Conservation (phyloP, 306 rosid genomes). For the Vigna mungo region DNA sequence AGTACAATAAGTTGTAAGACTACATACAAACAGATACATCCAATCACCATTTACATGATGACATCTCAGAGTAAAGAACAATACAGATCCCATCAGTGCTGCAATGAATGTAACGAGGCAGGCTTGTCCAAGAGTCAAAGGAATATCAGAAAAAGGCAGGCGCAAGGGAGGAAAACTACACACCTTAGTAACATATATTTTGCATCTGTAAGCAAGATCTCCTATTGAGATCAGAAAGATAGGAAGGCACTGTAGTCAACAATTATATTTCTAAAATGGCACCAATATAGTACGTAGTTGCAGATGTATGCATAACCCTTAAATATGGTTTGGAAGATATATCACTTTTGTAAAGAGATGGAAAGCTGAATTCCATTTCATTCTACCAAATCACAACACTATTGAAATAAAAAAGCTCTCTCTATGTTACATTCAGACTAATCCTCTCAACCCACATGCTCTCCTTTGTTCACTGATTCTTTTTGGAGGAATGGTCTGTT, state of each 20-base stretch:
- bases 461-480: background rate
- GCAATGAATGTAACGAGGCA: slow-evolving; percentile 12
- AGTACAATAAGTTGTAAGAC: slow-evolving; percentile 3
- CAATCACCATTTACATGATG: slow-evolving; percentile 14
- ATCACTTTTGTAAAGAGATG: background rate
- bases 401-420: background rate
- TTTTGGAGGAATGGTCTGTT: background rate
- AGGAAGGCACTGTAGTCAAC: background rate
- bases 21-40: background rate
- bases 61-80: slow-evolving; percentile 17
- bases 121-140: background rate
- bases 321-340: slow-evolving; percentile 7
- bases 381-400: background rate
- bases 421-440: background rate
- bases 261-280: slow-evolving; percentile 15
- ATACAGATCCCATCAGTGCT: slow-evolving; percentile 23
- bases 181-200: background rate
- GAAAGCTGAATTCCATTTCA: background rate
- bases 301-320: slow-evolving; percentile 10
- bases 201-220: background rate
- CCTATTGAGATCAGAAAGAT: slow-evolving; percentile 12
- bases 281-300: background rate
- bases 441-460: slow-evolving; percentile 21
- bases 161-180: slow-evolving; percentile 31
- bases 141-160: slow-evolving; percentile 19